phyloP scores from a whole-genome alignment of 768 basidiomycete genomes.

The Megacollybia marginata region DNA sequence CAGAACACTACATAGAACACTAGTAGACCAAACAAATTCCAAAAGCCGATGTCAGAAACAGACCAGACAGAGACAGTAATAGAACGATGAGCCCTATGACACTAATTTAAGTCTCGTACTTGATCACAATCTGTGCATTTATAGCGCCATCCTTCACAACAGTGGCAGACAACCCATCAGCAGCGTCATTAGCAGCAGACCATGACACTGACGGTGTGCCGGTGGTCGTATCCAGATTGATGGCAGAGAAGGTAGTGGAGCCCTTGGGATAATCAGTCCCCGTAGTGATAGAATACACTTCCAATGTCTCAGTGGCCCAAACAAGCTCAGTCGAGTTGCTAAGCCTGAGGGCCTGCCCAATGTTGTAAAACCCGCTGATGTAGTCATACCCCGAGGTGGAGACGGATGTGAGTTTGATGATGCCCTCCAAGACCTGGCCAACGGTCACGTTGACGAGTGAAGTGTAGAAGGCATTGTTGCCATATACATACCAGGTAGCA shows the following conservation, averaged over 20 bases:
- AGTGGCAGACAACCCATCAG: no score
- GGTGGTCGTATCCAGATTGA: slow-evolving; percentile 6
- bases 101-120: no score
- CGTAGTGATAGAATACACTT: slow-evolving; percentile 5
- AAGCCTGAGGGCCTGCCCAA: slow-evolving; percentile 9
- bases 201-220: neutral
- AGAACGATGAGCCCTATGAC: no score
- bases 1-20: no score
- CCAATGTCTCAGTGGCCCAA: slow-evolving; percentile 8
- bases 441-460: neutral
- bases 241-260: slow-evolving; percentile 5
- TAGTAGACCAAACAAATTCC: no score
- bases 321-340: slow-evolving; percentile 4
- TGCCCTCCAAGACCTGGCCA: slow-evolving; percentile 8
- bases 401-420: slow-evolving; percentile 7
- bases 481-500: slow-evolving; percentile 7
- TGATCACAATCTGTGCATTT: no score
- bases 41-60: no score
- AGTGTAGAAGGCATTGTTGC: neutral
- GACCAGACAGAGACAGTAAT: no score
- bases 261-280: slow-evolving; percentile 7
- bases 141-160: no score
- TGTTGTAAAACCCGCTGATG: slow-evolving; percentile 5
- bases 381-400: slow-evolving; percentile 5
- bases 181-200: no score